phyloP scores from a whole-genome alignment of 169 alveolate genomes.

The Plasmodium gonderi region DNA sequence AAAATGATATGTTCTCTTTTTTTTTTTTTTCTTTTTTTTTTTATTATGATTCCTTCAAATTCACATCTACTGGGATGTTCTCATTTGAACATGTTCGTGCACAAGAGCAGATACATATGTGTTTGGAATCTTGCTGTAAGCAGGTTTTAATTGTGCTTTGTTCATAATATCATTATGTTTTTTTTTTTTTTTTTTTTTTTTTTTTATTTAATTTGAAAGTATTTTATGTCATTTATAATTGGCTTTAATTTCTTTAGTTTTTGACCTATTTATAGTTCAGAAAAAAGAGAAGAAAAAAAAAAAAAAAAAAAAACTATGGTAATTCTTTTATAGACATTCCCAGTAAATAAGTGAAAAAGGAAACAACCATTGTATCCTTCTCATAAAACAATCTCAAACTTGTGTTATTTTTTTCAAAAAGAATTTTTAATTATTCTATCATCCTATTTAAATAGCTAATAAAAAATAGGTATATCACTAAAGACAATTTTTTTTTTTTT shows the following conservation, averaged over 20 bases:
- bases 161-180: background rate
- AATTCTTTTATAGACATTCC: background rate
- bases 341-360: background rate
- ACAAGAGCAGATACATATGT: background rate
- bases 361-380: background rate
- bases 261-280: background rate
- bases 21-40: background rate
- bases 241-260: background rate
- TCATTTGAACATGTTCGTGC: background rate
- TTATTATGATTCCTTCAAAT: background rate
- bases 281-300: background rate
- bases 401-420: background rate
- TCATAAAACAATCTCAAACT: background rate
- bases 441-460: background rate
- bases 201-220: background rate
- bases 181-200: no score
- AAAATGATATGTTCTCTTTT: background rate
- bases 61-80: background rate
- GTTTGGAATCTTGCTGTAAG: background rate
- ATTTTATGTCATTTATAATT: background rate
- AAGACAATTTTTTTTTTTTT: no score
- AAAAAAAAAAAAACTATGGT: background rate
- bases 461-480: background rate
- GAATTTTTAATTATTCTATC: background rate
- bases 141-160: background rate